Evolutionary conservation across 2,329 filamentous ascomycete genomes (phyloP).

Genomic region (Tolypocladium guangdongense): DNA sequence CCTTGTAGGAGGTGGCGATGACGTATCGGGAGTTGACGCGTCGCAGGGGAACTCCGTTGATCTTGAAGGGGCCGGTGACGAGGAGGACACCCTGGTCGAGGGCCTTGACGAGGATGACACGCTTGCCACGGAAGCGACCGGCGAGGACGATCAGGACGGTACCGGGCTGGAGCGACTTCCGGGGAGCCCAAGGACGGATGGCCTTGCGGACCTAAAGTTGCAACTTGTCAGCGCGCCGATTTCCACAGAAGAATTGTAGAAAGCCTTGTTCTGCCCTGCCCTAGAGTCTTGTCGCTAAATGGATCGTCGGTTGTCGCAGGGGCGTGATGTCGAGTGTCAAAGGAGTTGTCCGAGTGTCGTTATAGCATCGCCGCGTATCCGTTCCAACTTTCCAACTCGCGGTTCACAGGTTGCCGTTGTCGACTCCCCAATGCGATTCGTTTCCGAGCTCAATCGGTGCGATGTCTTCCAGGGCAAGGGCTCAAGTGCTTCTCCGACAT

Average conservation of each 20-base stretch:
- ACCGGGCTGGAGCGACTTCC: slow-evolving; percentile 83
- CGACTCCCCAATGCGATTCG: not conserved
- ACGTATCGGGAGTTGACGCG: slow-evolving; percentile 90
- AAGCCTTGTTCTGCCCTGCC: not conserved
- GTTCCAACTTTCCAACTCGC: not conserved
- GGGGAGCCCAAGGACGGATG: slow-evolving; percentile 75
- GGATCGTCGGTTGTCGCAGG: not conserved
- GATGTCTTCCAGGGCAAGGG: not conserved
- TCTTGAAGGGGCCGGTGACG: slow-evolving; percentile 99
- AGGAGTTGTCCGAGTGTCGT: no score
- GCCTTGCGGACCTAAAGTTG: slow-evolving; percentile 78
- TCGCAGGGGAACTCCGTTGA: slow-evolving; percentile 97
- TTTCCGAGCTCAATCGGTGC: not conserved
- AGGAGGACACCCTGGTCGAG: slow-evolving; percentile 96
- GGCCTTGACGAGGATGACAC: slow-evolving; percentile 96
- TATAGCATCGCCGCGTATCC: not conserved
- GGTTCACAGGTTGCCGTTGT: not conserved
- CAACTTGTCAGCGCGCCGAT: slow-evolving; percentile 16
- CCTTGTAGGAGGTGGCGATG: slow-evolving; percentile 78
- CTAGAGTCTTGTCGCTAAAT: not conserved
- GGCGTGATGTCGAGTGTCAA: not conserved
- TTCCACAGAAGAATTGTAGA: not conserved
- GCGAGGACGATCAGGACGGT: slow-evolving; percentile 98
- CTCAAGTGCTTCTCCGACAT: slow-evolving; percentile 2
- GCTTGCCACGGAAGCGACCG: slow-evolving; percentile 99